Evolutionary conservation across 495 filamentous ascomycete genomes (phyloP).

Genomic region (Penicillium arizonense): DNA sequence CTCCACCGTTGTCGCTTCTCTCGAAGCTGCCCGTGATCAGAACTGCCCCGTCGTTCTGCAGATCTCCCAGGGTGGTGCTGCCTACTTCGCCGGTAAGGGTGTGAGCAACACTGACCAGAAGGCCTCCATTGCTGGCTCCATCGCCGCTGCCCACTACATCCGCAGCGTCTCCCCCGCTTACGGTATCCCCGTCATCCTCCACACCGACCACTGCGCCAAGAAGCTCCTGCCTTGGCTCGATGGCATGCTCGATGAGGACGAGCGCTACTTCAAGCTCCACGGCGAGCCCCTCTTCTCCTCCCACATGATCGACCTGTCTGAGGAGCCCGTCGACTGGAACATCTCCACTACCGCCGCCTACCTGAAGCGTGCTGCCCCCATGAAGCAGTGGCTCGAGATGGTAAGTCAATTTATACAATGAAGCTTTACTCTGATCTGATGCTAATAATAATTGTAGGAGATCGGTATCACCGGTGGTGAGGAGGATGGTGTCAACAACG

Average conservation of each 20-base stretch:
- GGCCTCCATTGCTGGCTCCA: conserved; percentile 81
- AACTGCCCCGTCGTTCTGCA: conserved; percentile 90
- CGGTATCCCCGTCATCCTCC: conserved; percentile 85
- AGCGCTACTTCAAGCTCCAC: conserved; percentile 88
- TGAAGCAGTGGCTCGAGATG: conserved; percentile 99
- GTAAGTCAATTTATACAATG: conserved; percentile 41
- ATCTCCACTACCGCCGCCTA: conserved; percentile 87
- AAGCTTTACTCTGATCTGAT: not conserved
- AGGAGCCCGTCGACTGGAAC: conserved; percentile 87
- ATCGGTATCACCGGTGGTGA: conserved; percentile 95
- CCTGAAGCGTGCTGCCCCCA: conserved; percentile 83
- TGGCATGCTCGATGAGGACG: conserved; percentile 89
- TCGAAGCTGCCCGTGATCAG: conserved; percentile 89
- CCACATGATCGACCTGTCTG: conserved; percentile 97
- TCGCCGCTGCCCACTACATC: conserved; percentile 93
- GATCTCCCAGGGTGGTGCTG: conserved; percentile 88
- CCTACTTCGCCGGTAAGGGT: conserved; percentile 92
- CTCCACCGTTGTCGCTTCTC: conserved; percentile 80
- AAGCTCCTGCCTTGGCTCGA: conserved; percentile 95
- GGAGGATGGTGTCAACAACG: conserved; percentile 78
- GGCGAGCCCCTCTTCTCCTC: conserved; percentile 89
- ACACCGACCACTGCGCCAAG: conserved; percentile 94
- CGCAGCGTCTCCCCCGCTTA: conserved; percentile 83
- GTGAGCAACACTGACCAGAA: conserved; percentile 81
- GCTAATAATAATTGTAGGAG: conserved; percentile 49